These are phyloP conservation scores for Xylaria sp. DNA, from an alignment of 2,329 filamentous ascomycete genomes.

Conservation along the genomic window DNA sequence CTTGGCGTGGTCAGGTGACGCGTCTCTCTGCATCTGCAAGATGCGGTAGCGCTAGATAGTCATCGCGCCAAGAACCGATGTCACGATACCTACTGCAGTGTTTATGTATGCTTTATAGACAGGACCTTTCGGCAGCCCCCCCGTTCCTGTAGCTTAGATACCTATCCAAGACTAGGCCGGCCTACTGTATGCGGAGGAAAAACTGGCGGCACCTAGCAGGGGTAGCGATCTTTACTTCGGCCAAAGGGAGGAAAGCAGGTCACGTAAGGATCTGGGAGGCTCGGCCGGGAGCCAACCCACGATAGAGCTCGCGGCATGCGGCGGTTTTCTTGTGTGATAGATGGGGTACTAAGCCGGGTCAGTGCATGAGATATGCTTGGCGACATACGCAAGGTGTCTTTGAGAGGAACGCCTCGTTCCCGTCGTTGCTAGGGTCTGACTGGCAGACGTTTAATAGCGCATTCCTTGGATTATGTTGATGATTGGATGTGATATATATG, in stretches of 20 bases:
- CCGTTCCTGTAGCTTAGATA: background rate
- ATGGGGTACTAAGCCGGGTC: conserved; percentile 27
- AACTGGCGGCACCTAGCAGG: background rate
- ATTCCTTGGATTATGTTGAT: conserved; percentile 10
- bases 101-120: background rate
- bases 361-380: conserved; percentile 28
- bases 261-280: conserved; percentile 1
- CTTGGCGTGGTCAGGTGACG: conserved; percentile 27
- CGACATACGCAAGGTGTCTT: conserved; percentile 23
- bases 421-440: conserved; percentile 5
- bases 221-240: conserved; percentile 7
- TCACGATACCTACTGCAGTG: background rate
- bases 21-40: conserved; percentile 10
- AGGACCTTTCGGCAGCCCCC: too few species aligned
- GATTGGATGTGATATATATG: conserved; percentile 11
- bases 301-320: conserved; percentile 15
- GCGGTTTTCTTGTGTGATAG: conserved; percentile 16
- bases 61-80: conserved; percentile 14
- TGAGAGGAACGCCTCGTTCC: conserved; percentile 2
- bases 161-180: background rate
- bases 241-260: conserved; percentile 19
- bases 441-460: conserved; percentile 28
- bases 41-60: conserved; percentile 5
- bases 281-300: conserved; percentile 12
- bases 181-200: background rate